Base-by-base conservation (phyloP, 2,329 filamentous ascomycete species). In the Spiromastix sp. region DNA sequence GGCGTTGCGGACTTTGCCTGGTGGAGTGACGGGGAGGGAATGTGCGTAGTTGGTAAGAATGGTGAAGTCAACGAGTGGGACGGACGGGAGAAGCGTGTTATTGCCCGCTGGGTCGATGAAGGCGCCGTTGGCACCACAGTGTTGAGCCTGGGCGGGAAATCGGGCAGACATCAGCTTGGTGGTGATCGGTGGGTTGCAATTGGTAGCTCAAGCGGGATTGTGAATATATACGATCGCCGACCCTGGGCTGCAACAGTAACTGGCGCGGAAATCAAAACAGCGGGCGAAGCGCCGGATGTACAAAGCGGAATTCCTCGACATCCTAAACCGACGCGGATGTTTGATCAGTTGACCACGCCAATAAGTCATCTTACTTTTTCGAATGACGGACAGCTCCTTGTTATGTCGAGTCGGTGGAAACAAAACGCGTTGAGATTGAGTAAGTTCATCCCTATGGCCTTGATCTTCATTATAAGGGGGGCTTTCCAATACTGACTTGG, bases 51-150 rank as follows among this genome's bases (percentile, higher is more conserved):
- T 1, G 86, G 85, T 41, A 87, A 81, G 57, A 85, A 83, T 46
- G 91, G 91, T 16, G 84, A 93, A 52, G 74, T 96, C 5, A 86
- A 84, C 35, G 91, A 98, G 64, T 98, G 85, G 74, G 81, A 78
- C 52, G 67, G 93, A 40, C 66, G 68, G 15, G 63, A 73, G 16
- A 72, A 71, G 38, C 72, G 78, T 8, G 82, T 93, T 34, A 54
- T 94, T 1, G 84, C 78, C 3, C 66, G 86, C 35, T 98, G 91
- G 91, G 71, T 76, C 32, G 91, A 98, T 50, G 85, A 94, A 49
- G 91, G 91, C 41, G 84, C 81, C 20, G 78, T 93, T 11, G 86
- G 82, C 36, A 87, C 81, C 9, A 93, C 86, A 0, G 81, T 84
- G 12, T 66, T 98, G 36, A 74, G 78, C 2, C 70, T 96, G 3